A percentile compares a stretch with the other conserved stretches of the same genome.
Evolutionary conservation across 768 basidiomycete species (phyloP).

Genomic region (Psilocybe sp.): DNA sequence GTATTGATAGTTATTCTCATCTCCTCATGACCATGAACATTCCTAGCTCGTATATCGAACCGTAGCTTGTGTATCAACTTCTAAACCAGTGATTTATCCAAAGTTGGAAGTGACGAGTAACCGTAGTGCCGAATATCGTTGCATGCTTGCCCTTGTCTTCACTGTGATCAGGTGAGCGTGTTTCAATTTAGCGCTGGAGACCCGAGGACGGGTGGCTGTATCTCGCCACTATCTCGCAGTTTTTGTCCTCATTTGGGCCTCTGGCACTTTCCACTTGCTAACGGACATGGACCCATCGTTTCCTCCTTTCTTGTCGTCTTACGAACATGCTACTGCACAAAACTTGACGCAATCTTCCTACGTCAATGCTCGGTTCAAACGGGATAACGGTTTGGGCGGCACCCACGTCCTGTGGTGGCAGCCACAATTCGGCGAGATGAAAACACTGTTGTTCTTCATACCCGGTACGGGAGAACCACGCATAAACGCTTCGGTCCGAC

Average conservation of each 20-base stretch:
- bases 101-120: no score
- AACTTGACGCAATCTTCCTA: constrained; percentile 4
- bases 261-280: no score
- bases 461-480: constrained; percentile 32
- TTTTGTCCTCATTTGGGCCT: no score
- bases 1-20: background rate
- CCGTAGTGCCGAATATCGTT: no score
- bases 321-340: background rate
- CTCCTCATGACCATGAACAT: background rate
- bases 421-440: constrained; percentile 23
- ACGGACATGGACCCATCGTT: background rate
- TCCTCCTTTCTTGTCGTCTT: constrained; percentile 2
- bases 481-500: background rate
- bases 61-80: no score
- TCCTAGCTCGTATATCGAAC: no score
- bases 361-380: constrained; percentile 34
- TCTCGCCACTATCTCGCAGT: no score
- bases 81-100: no score
- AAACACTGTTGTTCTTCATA: constrained; percentile 43
- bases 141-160: no score
- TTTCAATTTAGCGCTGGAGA: no score
- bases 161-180: no score
- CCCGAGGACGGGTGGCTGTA: no score
- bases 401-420: constrained; percentile 57
- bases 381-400: constrained; percentile 33